A percentile compares a stretch with the other conserved stretches of the same genome.
phyloP scores from a whole-genome alignment of 2,329 filamentous ascomycete species.

The Xylariomycetidae sp. region DNA sequence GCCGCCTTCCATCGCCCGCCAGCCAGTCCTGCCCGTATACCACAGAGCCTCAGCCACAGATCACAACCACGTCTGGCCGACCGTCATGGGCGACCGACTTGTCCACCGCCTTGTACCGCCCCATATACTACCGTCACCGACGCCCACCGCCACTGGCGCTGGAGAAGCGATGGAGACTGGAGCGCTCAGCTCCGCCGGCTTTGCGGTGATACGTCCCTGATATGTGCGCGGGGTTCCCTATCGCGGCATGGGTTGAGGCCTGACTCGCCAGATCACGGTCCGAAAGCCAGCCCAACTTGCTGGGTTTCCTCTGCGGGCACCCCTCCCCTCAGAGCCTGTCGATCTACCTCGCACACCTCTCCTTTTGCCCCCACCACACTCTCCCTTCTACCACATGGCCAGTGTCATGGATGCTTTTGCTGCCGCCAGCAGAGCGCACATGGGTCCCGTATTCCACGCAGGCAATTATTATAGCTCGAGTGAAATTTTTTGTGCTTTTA shows the following conservation, averaged over 20 bases:
- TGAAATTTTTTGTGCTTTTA: constrained; percentile 21
- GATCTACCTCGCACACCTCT: constrained; percentile 21
- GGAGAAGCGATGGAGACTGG: no score
- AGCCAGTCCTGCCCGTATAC: no score
- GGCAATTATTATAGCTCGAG: constrained; percentile 19
- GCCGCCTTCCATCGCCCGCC: no score
- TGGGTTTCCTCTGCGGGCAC: constrained; percentile 18
- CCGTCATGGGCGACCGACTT: no score
- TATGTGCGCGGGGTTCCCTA: background rate
- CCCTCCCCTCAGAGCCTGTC: constrained; percentile 21
- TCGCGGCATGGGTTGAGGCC: constrained; percentile 15
- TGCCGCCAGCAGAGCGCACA: constrained; percentile 4
- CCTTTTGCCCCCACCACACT: constrained; percentile 20
- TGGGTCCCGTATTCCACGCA: constrained; percentile 15
- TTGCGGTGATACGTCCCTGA: no score
- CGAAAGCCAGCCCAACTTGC: constrained; percentile 25
- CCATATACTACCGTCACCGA: no score
- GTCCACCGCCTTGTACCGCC: no score
- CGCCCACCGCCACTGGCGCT: no score
- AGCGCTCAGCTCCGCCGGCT: no score
- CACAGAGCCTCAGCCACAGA: no score
- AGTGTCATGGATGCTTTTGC: constrained; percentile 19
- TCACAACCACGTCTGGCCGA: no score
- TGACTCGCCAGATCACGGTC: constrained; percentile 24
- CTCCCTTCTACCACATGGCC: constrained; percentile 25